Base-by-base conservation (phyloP, 2,329 filamentous ascomycete species). In the Scytalidium lignicola region DNA sequence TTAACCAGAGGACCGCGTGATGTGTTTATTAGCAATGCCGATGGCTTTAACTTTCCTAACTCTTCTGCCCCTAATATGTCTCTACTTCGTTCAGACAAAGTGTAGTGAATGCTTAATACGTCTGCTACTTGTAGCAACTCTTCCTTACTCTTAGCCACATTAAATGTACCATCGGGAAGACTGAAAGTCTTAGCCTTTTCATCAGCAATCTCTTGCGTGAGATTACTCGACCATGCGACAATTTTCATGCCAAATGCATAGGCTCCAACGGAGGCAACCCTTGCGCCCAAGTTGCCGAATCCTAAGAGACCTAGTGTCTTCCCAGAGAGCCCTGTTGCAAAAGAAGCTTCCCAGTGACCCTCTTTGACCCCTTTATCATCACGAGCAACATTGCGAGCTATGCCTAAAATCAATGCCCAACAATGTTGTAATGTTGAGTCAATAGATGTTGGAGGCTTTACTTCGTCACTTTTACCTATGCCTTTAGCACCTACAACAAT, bases 191-290 rank as follows among this genome's bases (percentile, higher is more conserved):
- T 65, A 0, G 88, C 88, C 55, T 79, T 76, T 57, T 79, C 77
- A 59, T 95, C 87, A 1, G 89, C 89, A 40, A 73, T 78, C 45
- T 84, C 82, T 65, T 93, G 88, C 7, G 86, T 90, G 53, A 95
- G 65, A 58, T 86, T 90, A 40, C 76, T 69, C 60, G 87, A 92
- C 90, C 90, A 95, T 6, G 85, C 85, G 0, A 90, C 62, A 3
- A 93, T 70, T 15, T 73, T 75, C 88, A 95, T 92, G 13, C 85
- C 86, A 58, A 92, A 93, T 0, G 80, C 85, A 28, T 79, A 58
- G 23, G 76, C 67, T 59, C 88, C 83, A 49, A 91, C 86, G 60
- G 75, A 79, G 2, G 83, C 86, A 7, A 86, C 81, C 19, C 79
- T 74, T 1, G 75, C 74, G 1, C 90, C 90, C 3, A 95, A 69